phyloP scores from a whole-genome alignment of 2,329 filamentous ascomycete species.

The Ophiognomonia clavigignenti-juglandacearum region DNA sequence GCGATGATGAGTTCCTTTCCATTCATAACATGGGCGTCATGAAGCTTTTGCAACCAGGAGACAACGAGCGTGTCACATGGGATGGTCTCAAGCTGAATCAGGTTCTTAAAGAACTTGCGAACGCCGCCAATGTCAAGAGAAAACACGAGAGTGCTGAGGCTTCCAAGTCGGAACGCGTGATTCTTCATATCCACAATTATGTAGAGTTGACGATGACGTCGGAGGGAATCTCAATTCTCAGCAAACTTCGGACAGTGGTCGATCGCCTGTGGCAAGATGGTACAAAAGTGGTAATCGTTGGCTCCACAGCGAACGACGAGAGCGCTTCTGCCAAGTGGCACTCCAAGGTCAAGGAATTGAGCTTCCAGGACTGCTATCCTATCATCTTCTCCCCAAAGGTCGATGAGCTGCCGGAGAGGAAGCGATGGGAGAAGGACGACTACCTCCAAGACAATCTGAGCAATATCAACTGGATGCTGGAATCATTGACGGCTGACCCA shows the following conservation, averaged over 20 bases:
- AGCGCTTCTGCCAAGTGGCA: constrained; percentile 27
- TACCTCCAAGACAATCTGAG: constrained; percentile 39
- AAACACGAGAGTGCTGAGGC: constrained; percentile 15
- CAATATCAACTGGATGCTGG: constrained; percentile 44
- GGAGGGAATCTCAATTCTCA: constrained; percentile 65
- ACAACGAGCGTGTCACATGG: constrained; percentile 44
- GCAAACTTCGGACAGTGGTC: constrained; percentile 65
- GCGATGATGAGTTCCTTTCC: constrained; percentile 21
- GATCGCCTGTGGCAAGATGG: constrained; percentile 69
- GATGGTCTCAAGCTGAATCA: constrained; percentile 57
- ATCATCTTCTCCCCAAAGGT: constrained; percentile 9
- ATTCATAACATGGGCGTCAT: constrained; percentile 18
- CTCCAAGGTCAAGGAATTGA: constrained; percentile 26
- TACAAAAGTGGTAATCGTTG: constrained; percentile 69
- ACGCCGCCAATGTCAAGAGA: constrained; percentile 36
- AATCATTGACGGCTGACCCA: constrained; percentile 27
- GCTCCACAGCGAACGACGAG: constrained; percentile 61
- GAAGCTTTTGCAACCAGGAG: constrained; percentile 24
- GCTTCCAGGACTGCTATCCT: constrained; percentile 25
- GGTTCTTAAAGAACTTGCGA: constrained; percentile 52
- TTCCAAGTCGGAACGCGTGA: constrained; percentile 36
- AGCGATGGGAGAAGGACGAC: constrained; percentile 27
- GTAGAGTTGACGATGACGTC: constrained; percentile 67
- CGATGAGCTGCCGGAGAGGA: constrained; percentile 5
- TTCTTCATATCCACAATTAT: constrained; percentile 78